Conservation (phyloP, 1,284 basidiomycete species). For the Malassezia equina region DNA sequence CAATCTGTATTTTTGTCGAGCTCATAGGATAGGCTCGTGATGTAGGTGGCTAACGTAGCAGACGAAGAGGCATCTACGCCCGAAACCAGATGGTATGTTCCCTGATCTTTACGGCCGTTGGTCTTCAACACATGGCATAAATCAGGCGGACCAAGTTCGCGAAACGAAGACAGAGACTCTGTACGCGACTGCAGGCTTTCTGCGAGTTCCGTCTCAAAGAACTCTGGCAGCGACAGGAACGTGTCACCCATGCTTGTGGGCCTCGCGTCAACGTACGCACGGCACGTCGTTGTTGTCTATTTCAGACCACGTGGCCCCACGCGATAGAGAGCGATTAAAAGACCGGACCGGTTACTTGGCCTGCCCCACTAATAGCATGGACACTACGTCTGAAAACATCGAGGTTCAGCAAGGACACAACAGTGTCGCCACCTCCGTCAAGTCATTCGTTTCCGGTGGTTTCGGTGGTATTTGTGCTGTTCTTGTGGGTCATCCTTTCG, state of each 20-base stretch:
- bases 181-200: constrained; percentile 82
- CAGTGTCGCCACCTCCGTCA: constrained; percentile 36
- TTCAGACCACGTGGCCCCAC: constrained; percentile 12
- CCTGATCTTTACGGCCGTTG: constrained; percentile 57
- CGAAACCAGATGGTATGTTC: constrained; percentile 56
- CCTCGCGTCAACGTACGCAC: not conserved
- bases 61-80: constrained; percentile 95
- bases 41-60: constrained; percentile 90
- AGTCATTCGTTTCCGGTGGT: constrained; percentile 57
- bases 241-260: constrained; percentile 37
- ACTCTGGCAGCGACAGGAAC: constrained; percentile 43
- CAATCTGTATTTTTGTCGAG: constrained; percentile 84
- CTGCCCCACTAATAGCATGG: constrained; percentile 22
- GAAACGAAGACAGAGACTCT: constrained; percentile 81
- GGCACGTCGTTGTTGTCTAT: not conserved
- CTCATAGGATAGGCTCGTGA: constrained; percentile 90
- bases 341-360: constrained; percentile 5
- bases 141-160: constrained; percentile 93
- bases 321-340: not conserved
- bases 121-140: constrained; percentile 84
- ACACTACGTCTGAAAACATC: constrained; percentile 20
- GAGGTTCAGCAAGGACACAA: constrained; percentile 29
- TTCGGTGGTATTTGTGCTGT: constrained; percentile 79
- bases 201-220: constrained; percentile 70
- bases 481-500: constrained; percentile 91